Evolutionary conservation across 2,329 filamentous ascomycete genomes (phyloP).

Genomic region (Colletotrichum sp.): DNA sequence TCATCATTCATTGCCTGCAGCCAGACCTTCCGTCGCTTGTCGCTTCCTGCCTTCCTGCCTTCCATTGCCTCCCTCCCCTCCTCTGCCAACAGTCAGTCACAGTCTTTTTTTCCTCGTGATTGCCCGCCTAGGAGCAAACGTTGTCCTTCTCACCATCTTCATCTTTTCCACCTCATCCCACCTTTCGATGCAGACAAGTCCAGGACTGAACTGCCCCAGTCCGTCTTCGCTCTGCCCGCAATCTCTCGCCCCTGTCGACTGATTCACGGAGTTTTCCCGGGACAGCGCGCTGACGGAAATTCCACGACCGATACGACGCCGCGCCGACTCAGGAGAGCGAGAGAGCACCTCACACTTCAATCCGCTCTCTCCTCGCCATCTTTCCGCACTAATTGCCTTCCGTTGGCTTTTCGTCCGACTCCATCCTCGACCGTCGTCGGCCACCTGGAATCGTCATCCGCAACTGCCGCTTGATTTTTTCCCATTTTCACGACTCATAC

Average conservation of each 20-base stretch:
- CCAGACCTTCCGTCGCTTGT: neutral
- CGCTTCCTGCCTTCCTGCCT: neutral
- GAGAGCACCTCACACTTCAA: neutral
- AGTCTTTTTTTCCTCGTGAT: neutral
- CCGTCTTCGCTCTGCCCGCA: neutral
- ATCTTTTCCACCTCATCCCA: neutral
- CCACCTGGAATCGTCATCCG: neutral
- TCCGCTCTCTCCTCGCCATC: neutral
- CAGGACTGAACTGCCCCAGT: neutral
- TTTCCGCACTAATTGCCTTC: neutral
- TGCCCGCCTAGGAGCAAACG: neutral
- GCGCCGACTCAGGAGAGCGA: neutral
- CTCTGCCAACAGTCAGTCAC: neutral
- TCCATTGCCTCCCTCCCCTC: neutral
- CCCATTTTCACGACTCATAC: neutral
- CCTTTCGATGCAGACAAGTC: neutral
- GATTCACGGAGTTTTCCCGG: neutral
- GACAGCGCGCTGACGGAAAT: neutral
- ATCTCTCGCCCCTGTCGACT: neutral
- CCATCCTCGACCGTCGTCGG: neutral
- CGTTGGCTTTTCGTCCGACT: neutral
- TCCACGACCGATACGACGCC: neutral
- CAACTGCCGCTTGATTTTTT: neutral
- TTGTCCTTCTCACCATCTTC: neutral
- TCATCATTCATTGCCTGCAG: neutral